Evolutionary conservation across 1,284 basidiomycete genomes (phyloP).

Genomic region (Pseudozyma sp.): DNA sequence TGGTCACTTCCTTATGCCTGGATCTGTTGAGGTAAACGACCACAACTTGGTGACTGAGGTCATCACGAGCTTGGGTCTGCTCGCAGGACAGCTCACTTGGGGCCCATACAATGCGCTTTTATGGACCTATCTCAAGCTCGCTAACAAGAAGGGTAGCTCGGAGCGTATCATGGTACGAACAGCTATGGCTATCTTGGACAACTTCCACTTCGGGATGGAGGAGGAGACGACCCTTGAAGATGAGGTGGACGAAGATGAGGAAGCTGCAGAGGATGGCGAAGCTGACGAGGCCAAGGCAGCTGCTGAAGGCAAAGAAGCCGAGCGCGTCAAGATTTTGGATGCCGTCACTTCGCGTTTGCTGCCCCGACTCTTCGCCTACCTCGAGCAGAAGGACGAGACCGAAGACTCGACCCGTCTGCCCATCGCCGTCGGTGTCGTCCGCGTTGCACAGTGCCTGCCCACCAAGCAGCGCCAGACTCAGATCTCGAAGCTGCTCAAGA

Average conservation of each 20-base stretch:
- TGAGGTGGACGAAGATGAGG: slow-evolving; percentile 71
- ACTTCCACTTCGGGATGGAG: slow-evolving; percentile 81
- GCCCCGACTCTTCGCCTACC: slow-evolving; percentile 64
- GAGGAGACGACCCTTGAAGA: slow-evolving; percentile 36
- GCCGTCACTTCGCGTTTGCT: slow-evolving; percentile 75
- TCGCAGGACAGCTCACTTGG: slow-evolving; percentile 74
- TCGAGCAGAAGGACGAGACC: slow-evolving; percentile 78
- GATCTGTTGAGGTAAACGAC: slow-evolving; percentile 76
- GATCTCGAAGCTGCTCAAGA: slow-evolving; percentile 82
- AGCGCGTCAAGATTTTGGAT: slow-evolving; percentile 75
- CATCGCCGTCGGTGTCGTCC: slow-evolving; percentile 86
- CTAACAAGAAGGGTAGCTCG: slow-evolving; percentile 78
- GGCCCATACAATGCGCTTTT: slow-evolving; percentile 84
- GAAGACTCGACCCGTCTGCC: slow-evolving; percentile 79
- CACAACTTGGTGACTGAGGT: slow-evolving; percentile 93
- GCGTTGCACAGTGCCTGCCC: slow-evolving; percentile 86
- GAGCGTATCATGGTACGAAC: slow-evolving; percentile 88
- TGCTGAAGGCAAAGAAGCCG: slow-evolving; percentile 27
- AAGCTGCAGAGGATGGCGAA: slow-evolving; percentile 70
- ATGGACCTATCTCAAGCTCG: slow-evolving; percentile 83
- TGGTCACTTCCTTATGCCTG: slow-evolving; percentile 78
- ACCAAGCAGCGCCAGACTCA: slow-evolving; percentile 73
- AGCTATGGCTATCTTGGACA: slow-evolving; percentile 86
- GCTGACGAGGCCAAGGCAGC: slow-evolving; percentile 34
- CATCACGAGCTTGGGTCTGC: slow-evolving; percentile 73